phyloP scores from a whole-genome alignment of 2,329 filamentous ascomycete species.

The Gaeumannomyces tritici region DNA sequence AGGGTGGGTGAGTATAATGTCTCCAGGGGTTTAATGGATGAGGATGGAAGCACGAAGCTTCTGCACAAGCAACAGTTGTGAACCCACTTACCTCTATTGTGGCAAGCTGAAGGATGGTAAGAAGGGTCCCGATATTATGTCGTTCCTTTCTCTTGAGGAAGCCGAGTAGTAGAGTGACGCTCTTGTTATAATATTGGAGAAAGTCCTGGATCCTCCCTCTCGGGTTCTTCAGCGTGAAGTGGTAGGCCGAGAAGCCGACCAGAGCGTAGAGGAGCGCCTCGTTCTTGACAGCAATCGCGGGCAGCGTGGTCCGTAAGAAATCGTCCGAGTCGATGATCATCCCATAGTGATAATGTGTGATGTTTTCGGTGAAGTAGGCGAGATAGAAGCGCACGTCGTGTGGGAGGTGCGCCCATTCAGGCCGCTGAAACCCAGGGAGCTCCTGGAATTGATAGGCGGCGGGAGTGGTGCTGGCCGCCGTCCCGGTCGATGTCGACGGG shows the following conservation, averaged over 20 bases:
- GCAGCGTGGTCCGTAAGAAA: conserved; percentile 65
- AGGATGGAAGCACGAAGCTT: too few species aligned
- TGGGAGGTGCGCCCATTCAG: conserved; percentile 49
- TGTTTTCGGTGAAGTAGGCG: conserved; percentile 65
- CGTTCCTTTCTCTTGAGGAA: conserved; percentile 62
- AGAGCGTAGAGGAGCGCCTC: conserved; percentile 80
- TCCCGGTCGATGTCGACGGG: conserved; percentile 39
- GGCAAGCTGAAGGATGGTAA: conserved; percentile 85
- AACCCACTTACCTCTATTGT: conserved; percentile 67
- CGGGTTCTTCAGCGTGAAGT: conserved; percentile 61
- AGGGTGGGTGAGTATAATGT: too few species aligned
- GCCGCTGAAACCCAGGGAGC: conserved; percentile 14
- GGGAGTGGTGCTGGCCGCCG: conserved; percentile 24
- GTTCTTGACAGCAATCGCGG: conserved; percentile 61
- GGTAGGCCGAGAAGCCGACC: conserved; percentile 82
- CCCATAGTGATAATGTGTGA: conserved; percentile 77
- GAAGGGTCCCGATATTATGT: conserved; percentile 62
- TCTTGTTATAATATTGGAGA: conserved; percentile 81
- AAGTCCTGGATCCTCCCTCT: conserved; percentile 72
- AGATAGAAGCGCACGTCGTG: conserved; percentile 71
- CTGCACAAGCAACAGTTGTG: neutral
- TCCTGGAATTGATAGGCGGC: conserved; percentile 19
- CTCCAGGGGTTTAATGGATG: too few species aligned
- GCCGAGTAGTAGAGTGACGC: conserved; percentile 65
- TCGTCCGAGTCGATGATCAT: conserved; percentile 59